Evolutionary conservation across 768 basidiomycete species (phyloP), one percentile per base, ranked within the genome.

Genomic region (Podaxis sp.): DNA sequence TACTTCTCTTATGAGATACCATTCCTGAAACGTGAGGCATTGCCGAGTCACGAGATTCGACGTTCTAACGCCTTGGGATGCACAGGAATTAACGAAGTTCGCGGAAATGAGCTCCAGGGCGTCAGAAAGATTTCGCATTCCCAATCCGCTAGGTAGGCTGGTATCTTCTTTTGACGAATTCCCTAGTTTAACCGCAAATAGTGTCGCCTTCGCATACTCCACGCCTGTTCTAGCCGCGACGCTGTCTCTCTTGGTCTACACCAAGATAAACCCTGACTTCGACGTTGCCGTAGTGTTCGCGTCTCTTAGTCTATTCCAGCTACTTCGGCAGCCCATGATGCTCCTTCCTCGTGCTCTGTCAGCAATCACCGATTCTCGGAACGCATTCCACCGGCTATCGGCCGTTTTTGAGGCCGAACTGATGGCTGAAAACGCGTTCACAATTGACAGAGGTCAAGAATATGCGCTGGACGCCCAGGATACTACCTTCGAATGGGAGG

Each of bases 1-100:
- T 88, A 86, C 66, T 91, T 91, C 69, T 86, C 83, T 27, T 90
- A 89, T 63, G 89, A 91, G 71, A 64, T 77, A 1, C 86, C 88
- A 0, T 90, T 89, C 71, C 70, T 89, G 47, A 77, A 83, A 62
- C 77, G 88, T 87, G 62, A 69, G 79, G 18, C 18, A 44, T 44
- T 18, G 18, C 32, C 32, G 42, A 16, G 6, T 44, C 18, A 18
- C 6, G 18, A 44, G 2, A 44, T n/a, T n/a, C 42, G 42, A 18
- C 4, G 1, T 44, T 21, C 16, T 44, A 44, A 44, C 14, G 2
- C 13, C 3, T 42, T 6, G 18, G 0, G 14, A 14, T 16, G 16
- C 6, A 18, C 42, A 88, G 86, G 83, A 14, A 82, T 89, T 25
- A 78, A 74, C 54, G 74, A 76, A 10, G 79, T 82, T 35, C 78